Evolutionary conservation across 108 stramenopile species (phyloP), one percentile per base, ranked within the genome.

Genomic region (Bacterosira constricta): DNA sequence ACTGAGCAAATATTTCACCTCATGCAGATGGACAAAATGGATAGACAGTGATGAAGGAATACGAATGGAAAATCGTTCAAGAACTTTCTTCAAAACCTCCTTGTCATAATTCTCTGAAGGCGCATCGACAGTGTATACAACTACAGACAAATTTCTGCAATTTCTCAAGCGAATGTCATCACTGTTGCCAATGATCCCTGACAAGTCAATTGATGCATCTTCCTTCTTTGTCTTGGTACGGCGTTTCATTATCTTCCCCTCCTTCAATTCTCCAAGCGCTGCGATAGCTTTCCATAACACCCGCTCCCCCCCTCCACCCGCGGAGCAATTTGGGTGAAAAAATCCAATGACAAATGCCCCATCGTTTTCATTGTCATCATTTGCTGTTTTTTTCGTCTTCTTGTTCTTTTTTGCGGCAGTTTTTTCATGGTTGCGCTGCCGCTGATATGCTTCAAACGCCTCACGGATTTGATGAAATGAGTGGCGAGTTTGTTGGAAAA

Each of bases 231-330:
- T 60, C 38, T 60, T 60, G 59, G 41, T 25, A 41, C 59, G 59
- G 27, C 59, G 37, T 21, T 60, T 20, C 52, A 12, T 18, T 15
- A 41, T 17, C 21, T 71, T 69, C 55, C 64, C 77, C 63, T 81
- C 77, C 49, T 63, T 54, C 42, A 81, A 27, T 23, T 66, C 67
- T 41, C 84, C 88, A 35, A 97, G 75, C n/a, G 84, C 83, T 67
- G 90, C 82, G 52, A 98, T 80, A 17, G 89, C 87, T 51, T 94
- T 87, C 99, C 99, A 99, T 27, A 99, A 72, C 6, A 99, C 99
- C 7, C 99, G 90, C 76, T 99, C 99, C 6, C 99, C 99, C 15
- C 99, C 99, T 15, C 99, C 99, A 5, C 98, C 98, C 29, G 81
- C 79, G 41, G 85, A 82, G 41, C 91, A 92, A 64, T 87, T 64